Conservation (phyloP, 2,329 filamentous ascomycete genomes). For the Penicillium sp. region DNA sequence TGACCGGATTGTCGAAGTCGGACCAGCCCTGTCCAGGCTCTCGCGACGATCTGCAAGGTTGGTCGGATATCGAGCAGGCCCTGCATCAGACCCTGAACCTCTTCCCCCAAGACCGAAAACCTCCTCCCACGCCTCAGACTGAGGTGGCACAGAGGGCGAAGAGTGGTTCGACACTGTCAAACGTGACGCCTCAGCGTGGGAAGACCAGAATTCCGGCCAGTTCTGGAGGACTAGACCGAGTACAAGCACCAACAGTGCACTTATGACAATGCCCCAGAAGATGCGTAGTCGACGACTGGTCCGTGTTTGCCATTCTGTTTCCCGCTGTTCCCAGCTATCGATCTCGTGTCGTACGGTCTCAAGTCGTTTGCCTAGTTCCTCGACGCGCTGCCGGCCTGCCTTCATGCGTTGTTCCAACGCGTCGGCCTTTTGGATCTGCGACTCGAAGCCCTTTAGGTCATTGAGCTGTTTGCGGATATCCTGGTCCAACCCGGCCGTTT, state of each 20-base stretch:
- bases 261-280: constrained; percentile 35
- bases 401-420: constrained; percentile 43
- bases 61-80: constrained; percentile 20
- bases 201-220: constrained; percentile 17
- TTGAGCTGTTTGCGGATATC: constrained; percentile 41
- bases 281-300: constrained; percentile 42
- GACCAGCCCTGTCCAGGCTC: constrained; percentile 9
- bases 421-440: constrained; percentile 39
- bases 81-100: background rate
- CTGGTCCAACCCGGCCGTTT: constrained; percentile 36
- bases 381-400: constrained; percentile 35
- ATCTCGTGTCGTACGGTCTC: constrained; percentile 42
- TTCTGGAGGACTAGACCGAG: constrained; percentile 32
- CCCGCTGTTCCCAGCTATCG: constrained; percentile 44
- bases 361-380: constrained; percentile 40
- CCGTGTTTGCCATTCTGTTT: constrained; percentile 44
- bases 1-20: constrained; percentile 4
- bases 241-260: constrained; percentile 30
- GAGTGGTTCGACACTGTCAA: constrained; percentile 18
- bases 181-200: constrained; percentile 3
- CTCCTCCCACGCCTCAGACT: constrained; percentile 9
- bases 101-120: background rate
- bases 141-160: constrained; percentile 7
- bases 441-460: constrained; percentile 40
- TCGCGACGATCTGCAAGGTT: constrained; percentile 23